Percentiles rank a stretch among this genome's conserved stretches.
phyloP scores from a whole-genome alignment of 208 protist genomes.

The Acanthamoeba royreba region DNA sequence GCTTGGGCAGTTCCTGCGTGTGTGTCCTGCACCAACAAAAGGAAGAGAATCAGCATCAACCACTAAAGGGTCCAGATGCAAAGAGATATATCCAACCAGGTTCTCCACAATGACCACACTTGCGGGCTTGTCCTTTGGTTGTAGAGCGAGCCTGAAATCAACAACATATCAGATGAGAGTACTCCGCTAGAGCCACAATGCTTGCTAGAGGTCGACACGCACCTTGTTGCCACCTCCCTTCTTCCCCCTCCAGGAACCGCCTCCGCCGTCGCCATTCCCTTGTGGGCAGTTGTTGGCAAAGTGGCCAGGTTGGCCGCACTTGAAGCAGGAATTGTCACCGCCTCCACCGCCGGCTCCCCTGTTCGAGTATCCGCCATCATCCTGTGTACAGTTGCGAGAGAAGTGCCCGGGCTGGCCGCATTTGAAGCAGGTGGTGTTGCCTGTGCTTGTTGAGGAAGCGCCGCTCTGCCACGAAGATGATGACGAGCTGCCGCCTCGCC shows the following conservation, averaged over 20 bases:
- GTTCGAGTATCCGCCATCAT: background rate
- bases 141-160: background rate
- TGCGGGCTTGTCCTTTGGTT: background rate
- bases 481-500: no score
- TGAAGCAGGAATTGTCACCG: background rate
- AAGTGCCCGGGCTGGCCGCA: background rate
- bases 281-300: background rate
- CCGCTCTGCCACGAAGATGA: background rate
- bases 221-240: background rate
- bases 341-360: background rate
- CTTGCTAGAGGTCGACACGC: background rate
- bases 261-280: background rate
- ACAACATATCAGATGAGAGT: no score
- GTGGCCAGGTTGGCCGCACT: background rate
- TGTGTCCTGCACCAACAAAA: background rate
- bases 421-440: background rate
- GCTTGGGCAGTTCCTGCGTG: background rate
- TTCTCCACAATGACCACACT: background rate
- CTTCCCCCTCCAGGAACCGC: no score
- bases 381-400: background rate
- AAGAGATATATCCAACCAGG: background rate
- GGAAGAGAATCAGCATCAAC: background rate
- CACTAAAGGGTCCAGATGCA: background rate
- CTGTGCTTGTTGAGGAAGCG: no score
- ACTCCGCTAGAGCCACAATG: background rate